Conservation (phyloP, 108 stramenopile genomes). For the Stephanodiscus triporus region DNA sequence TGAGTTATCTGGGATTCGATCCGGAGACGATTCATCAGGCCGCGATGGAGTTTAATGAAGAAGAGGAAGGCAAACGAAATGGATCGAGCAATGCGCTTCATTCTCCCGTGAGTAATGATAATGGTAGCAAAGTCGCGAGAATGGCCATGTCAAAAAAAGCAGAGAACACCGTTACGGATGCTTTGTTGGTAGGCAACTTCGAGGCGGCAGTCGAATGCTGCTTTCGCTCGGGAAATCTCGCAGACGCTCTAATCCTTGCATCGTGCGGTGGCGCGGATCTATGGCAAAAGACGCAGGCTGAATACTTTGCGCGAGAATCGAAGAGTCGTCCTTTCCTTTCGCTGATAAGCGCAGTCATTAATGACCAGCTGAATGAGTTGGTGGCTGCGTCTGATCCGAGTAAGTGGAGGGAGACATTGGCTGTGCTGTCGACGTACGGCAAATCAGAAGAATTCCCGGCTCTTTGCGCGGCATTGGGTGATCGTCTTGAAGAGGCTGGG, state of each 20-base stretch:
- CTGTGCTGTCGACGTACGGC: conserved; percentile 92
- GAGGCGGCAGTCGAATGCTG: conserved; percentile 97
- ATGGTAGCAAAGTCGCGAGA: conserved; percentile 17
- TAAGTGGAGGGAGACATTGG: conserved; percentile 95
- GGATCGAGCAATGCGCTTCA: not conserved
- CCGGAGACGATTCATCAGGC: conserved; percentile 64
- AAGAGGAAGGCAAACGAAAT: conserved; percentile 18
- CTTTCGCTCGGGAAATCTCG: conserved; percentile 83
- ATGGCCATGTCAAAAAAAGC: conserved; percentile 60
- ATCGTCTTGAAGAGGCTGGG: conserved; percentile 74
- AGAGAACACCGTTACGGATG: conserved; percentile 79
- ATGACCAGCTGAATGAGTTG: conserved; percentile 67
- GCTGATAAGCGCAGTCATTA: conserved; percentile 89
- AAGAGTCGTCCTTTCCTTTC: conserved; percentile 80
- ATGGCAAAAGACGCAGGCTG: conserved; percentile 89
- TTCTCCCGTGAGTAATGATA: conserved; percentile 11
- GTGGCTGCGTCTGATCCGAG: conserved; percentile 75
- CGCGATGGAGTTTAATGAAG: conserved; percentile 56
- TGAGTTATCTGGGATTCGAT: conserved; percentile 93
- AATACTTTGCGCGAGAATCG: conserved; percentile 83
- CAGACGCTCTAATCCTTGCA: conserved; percentile 93
- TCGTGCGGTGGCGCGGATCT: conserved; percentile 94
- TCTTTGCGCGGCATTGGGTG: conserved; percentile 89
- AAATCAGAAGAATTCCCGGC: conserved; percentile 90
- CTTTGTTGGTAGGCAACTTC: conserved; percentile 95